Percentiles rank a stretch among this genome's conserved stretches.
These are phyloP conservation scores for Perilla frutescens DNA, from an alignment of 257 asterid species.

Conservation along the genomic window DNA sequence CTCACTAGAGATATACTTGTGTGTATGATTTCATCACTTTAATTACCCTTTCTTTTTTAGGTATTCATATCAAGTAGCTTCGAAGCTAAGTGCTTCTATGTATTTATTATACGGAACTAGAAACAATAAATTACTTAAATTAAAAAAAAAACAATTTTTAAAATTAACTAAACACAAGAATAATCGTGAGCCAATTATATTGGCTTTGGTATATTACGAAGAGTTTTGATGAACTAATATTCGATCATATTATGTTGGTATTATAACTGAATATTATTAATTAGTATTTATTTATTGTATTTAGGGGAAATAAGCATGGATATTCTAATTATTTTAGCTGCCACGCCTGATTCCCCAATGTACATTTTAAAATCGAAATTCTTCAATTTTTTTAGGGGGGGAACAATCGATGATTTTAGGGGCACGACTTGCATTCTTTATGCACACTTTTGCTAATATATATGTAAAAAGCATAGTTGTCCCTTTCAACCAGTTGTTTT, in stretches of 20 bases:
- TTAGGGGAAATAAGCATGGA: constrained; percentile 19
- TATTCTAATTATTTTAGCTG: constrained; percentile 53
- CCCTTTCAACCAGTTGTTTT: constrained; percentile 22
- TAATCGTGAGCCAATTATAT: no score
- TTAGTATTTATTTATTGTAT: no score
- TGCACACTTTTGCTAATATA: constrained; percentile 44
- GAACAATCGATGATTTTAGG: constrained; percentile 56
- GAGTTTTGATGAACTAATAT: no score
- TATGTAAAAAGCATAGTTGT: constrained; percentile 30
- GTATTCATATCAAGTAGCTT: constrained; percentile 59
- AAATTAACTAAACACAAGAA: no score
- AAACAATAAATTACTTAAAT: no score
- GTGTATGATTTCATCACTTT: constrained; percentile 7
- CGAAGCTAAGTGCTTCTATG: constrained; percentile 49
- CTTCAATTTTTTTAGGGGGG: neutral
- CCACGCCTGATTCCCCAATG: constrained; percentile 61
- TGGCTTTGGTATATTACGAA: no score
- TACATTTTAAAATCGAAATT: constrained; percentile 18
- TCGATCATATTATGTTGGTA: no score
- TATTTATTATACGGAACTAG: no score
- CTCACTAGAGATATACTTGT: constrained; percentile 38
- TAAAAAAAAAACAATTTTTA: no score
- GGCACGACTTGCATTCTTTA: constrained; percentile 70
- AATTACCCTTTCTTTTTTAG: constrained; percentile 26
- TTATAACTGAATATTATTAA: no score